phyloP scores from a whole-genome alignment of 2,329 filamentous ascomycete genomes.

The Didymella segeticola region DNA sequence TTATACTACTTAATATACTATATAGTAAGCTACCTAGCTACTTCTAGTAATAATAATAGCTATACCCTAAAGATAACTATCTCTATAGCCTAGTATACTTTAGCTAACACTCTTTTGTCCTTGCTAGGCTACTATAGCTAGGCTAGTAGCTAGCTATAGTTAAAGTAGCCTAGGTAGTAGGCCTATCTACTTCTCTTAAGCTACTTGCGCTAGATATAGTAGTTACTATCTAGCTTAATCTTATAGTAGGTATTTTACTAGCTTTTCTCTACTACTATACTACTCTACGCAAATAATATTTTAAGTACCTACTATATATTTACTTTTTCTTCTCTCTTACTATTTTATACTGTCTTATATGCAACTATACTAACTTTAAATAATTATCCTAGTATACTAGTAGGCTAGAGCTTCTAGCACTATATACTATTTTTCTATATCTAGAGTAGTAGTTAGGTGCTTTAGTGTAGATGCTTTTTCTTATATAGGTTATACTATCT shows the following conservation, averaged over 20 bases:
- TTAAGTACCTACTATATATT: not conserved
- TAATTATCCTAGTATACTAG: not conserved
- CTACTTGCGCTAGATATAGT: not conserved
- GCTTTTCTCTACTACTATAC: not conserved
- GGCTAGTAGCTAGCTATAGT: not conserved
- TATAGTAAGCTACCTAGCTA: not conserved
- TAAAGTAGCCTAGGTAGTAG: not conserved
- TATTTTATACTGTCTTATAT: not conserved
- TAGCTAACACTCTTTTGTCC: not conserved
- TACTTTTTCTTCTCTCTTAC: not conserved
- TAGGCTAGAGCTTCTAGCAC: slow-evolving; percentile 1
- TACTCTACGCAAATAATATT: not conserved
- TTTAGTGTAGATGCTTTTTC: not conserved
- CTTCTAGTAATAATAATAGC: not conserved
- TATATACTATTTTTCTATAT: not conserved
- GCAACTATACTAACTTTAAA: not conserved
- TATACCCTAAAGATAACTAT: slow-evolving; percentile 2
- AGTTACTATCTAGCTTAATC: slow-evolving; percentile 7
- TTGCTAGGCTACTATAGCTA: not conserved
- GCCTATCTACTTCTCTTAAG: not conserved
- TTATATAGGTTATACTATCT: not conserved
- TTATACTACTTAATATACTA: slow-evolving; percentile 7
- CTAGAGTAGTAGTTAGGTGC: not conserved
- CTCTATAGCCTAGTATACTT: not conserved
- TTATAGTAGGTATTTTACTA: not conserved